phyloP scores from a whole-genome alignment of 1,139 yeast species.

The Groenewaldozyma auringiensis region DNA sequence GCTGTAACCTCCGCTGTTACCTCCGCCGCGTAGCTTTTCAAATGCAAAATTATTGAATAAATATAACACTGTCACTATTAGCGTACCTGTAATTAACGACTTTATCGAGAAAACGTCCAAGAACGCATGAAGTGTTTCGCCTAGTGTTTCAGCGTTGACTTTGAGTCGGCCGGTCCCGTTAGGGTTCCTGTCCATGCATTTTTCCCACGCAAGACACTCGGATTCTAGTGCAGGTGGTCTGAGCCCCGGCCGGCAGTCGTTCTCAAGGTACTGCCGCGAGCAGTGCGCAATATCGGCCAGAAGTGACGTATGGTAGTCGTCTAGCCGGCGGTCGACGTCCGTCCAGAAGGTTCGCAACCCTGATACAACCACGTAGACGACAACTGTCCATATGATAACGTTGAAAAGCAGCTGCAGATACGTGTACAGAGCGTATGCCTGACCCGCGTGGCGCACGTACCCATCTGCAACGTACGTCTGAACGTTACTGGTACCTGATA shows the following conservation, averaged over 20 bases:
- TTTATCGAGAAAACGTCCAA: constrained; percentile 65
- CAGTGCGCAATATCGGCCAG: constrained; percentile 59
- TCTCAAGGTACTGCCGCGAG: constrained; percentile 55
- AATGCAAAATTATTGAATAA: constrained; percentile 38
- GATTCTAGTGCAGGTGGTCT: constrained; percentile 60
- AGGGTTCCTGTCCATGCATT: constrained; percentile 84
- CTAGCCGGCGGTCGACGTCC: constrained; percentile 61
- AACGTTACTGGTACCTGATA: too few species aligned
- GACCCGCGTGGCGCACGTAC: constrained; percentile 12
- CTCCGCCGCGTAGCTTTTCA: constrained; percentile 29
- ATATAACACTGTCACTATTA: constrained; percentile 33
- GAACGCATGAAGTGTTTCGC: constrained; percentile 70
- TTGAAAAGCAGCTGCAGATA: constrained; percentile 67
- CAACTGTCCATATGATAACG: constrained; percentile 42
- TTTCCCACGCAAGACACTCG: constrained; percentile 64
- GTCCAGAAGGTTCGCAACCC: constrained; percentile 49
- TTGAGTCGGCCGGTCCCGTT: constrained; percentile 56
- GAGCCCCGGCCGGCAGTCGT: constrained; percentile 47
- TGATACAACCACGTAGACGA: constrained; percentile 46
- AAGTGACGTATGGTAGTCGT: constrained; percentile 46
- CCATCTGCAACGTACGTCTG: too few species aligned
- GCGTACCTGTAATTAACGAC: constrained; percentile 40
- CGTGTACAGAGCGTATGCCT: constrained; percentile 62
- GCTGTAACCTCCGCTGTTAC: neutral
- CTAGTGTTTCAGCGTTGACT: constrained; percentile 67